Evolutionary conservation across 2,329 filamentous ascomycete species (phyloP).

Genomic region (Cryphonectria carpinicola): DNA sequence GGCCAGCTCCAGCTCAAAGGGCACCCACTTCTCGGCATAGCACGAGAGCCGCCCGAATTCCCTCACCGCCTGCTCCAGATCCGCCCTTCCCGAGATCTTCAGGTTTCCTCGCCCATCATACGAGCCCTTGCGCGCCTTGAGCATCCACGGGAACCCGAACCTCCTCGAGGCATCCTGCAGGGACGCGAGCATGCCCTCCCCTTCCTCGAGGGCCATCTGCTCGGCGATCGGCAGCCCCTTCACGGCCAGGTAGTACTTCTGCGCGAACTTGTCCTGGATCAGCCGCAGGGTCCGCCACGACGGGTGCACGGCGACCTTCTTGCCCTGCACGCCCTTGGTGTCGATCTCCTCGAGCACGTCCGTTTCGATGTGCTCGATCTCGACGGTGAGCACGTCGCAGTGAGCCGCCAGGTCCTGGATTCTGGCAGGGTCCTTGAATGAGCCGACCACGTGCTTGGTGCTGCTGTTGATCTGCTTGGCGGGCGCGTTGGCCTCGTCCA

Average conservation of each 20-base stretch:
- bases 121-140: constrained; percentile 87
- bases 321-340: constrained; percentile 61
- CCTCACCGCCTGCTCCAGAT: constrained; percentile 66
- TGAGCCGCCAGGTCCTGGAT: constrained; percentile 77
- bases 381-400: constrained; percentile 84
- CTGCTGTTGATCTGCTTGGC: constrained; percentile 85
- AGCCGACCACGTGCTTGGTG: constrained; percentile 76
- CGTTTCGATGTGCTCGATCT: constrained; percentile 96
- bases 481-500: constrained; percentile 77
- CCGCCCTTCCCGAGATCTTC: constrained; percentile 49
- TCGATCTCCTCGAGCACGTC: constrained; percentile 83
- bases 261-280: constrained; percentile 92
- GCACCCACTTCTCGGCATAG: constrained; percentile 88
- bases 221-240: constrained; percentile 73
- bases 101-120: constrained; percentile 85
- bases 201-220: constrained; percentile 65
- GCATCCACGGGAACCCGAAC: constrained; percentile 85
- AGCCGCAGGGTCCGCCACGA: constrained; percentile 84
- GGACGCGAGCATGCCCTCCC: constrained; percentile 59
- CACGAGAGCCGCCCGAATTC: constrained; percentile 72
- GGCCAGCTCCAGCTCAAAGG: constrained; percentile 84
- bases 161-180: constrained; percentile 65
- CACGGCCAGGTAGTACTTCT: constrained; percentile 78
- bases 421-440: constrained; percentile 81
- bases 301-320: constrained; percentile 70